A percentile compares a stretch with the other conserved stretches of the same genome.
Conservation (phyloP, 2,329 filamentous ascomycete genomes). For the Calycina herbarum region DNA sequence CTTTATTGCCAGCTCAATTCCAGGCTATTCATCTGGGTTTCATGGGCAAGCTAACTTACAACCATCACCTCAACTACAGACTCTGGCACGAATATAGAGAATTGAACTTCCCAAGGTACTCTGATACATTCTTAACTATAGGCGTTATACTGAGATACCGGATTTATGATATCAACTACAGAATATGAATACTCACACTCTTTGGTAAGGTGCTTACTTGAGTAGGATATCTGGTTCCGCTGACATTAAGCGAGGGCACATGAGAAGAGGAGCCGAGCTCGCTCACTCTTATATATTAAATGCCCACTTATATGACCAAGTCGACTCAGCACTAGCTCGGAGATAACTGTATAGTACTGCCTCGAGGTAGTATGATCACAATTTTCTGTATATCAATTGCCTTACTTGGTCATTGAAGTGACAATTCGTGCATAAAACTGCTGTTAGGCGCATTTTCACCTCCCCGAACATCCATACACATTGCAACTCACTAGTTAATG, state of each 20-base stretch:
- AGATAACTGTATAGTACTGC: background rate
- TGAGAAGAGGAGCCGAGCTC: background rate
- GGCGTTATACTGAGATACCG: no score
- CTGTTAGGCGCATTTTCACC: background rate
- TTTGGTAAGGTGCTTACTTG: no score
- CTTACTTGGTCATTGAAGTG: background rate
- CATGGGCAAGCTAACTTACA: no score
- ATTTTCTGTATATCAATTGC: background rate
- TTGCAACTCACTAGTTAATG: background rate
- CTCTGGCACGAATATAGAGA: no score
- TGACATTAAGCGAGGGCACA: background rate
- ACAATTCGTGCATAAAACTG: background rate
- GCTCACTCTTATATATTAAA: background rate
- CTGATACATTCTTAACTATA: no score
- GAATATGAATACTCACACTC: no score
- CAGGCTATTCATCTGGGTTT: no score
- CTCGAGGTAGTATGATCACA: background rate
- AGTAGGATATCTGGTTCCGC: no score
- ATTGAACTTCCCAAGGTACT: no score
- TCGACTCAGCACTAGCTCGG: background rate
- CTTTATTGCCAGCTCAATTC: no score
- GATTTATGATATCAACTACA: no score
- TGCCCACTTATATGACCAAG: background rate
- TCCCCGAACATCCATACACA: background rate
- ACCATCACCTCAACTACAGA: no score